Conservation (phyloP, 305 asterid genomes). For the Coffea humblotiana region DNA sequence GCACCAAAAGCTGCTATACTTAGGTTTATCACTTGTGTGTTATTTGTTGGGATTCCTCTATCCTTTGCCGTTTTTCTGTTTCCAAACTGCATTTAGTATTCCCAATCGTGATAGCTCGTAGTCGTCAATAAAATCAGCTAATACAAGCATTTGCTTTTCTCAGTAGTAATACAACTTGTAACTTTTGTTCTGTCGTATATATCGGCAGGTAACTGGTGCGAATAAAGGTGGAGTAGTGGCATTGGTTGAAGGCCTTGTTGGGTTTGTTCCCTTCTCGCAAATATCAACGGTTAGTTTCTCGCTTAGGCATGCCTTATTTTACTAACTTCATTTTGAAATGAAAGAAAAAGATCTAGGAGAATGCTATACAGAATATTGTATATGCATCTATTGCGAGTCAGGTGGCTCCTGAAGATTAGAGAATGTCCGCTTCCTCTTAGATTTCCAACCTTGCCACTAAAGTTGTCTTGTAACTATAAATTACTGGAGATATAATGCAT, state of each 20-base stretch:
- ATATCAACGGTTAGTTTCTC: slow-evolving; percentile 59
- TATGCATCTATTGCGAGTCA: background rate
- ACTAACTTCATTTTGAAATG: background rate
- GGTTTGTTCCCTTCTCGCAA: slow-evolving; percentile 93
- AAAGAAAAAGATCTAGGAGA: background rate
- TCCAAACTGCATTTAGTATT: background rate
- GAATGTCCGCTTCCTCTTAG: background rate
- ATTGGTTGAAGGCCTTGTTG: slow-evolving; percentile 81
- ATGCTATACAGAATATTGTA: too few relatives aligned
- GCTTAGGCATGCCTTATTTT: background rate
- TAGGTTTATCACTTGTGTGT: background rate
- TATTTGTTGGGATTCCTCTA: background rate
- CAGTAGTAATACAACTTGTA: background rate
- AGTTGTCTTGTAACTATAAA: too few relatives aligned
- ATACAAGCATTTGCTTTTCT: background rate
- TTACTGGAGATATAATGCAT: background rate
- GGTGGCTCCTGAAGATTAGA: background rate
- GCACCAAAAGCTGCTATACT: background rate
- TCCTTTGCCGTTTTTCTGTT: background rate
- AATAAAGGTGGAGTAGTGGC: slow-evolving; percentile 93
- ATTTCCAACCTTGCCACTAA: background rate
- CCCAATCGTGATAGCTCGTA: background rate
- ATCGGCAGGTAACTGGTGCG: slow-evolving; percentile 64
- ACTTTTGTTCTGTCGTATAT: slow-evolving; percentile 1
- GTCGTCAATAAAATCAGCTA: background rate